A percentile compares a stretch with the other conserved stretches of the same genome.
phyloP scores from a whole-genome alignment of 257 asterid genomes.

The Solanum sitiens region DNA sequence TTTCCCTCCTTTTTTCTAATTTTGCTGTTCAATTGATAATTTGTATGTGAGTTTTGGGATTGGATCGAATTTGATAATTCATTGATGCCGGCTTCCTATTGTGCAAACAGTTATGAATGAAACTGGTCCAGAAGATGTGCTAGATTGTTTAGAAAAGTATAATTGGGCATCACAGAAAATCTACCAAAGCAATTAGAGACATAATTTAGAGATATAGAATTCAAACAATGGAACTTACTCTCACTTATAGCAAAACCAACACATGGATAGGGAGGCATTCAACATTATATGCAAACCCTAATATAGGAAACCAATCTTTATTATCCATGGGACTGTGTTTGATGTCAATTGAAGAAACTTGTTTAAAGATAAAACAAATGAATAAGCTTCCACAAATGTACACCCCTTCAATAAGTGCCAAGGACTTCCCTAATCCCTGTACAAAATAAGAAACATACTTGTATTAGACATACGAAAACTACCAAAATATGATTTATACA shows the following conservation, averaged over 20 bases:
- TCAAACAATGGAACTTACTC: too few relatives aligned
- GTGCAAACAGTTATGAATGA: neutral
- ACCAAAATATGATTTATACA: too few relatives aligned
- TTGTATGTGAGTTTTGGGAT: neutral
- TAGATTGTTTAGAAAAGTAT: neutral
- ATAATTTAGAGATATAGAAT: neutral
- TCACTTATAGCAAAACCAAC: neutral
- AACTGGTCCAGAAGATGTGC: neutral
- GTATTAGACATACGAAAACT: too few relatives aligned
- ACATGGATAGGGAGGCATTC: neutral
- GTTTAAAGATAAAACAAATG: too few relatives aligned
- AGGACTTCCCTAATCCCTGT: too few relatives aligned
- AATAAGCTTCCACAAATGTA: too few relatives aligned
- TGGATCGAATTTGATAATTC: neutral
- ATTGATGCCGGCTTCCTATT: neutral
- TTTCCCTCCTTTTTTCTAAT: too few relatives aligned
- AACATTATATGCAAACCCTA: neutral
- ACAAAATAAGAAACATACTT: too few relatives aligned
- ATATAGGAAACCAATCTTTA: neutral
- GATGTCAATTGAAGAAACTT: neutral
- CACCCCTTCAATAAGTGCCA: too few relatives aligned
- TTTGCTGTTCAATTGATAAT: too few relatives aligned
- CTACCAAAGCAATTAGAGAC: neutral
- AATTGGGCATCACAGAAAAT: neutral
- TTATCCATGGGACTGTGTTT: neutral